Percentiles rank a stretch among this genome's conserved stretches.
Evolutionary conservation across 2,329 filamentous ascomycete species (phyloP).

Genomic region (Penicillium psychrosexuale): DNA sequence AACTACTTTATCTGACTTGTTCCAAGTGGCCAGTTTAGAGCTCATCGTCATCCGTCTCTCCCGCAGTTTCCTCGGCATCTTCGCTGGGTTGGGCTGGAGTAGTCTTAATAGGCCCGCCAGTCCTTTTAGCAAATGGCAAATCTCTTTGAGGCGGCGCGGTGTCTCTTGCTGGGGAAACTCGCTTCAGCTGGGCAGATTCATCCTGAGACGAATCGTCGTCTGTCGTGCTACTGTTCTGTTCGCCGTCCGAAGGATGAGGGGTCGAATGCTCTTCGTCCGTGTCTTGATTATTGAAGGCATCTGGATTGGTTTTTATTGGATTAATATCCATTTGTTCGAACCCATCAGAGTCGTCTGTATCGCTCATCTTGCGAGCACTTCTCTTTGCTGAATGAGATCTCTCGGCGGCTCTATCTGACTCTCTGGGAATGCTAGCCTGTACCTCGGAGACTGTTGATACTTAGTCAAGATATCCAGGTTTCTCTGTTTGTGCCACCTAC

Average conservation of each 20-base stretch:
- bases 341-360: constrained; percentile 31
- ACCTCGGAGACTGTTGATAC: constrained; percentile 27
- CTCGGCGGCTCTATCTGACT: constrained; percentile 11
- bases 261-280: constrained; percentile 28
- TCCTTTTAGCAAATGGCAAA: constrained; percentile 39
- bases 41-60: constrained; percentile 45
- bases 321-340: constrained; percentile 42
- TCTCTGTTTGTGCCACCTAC: constrained; percentile 20
- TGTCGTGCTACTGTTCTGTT: constrained; percentile 29
- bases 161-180: neutral
- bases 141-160: constrained; percentile 38
- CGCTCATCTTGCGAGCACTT: constrained; percentile 18
- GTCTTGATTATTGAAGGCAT: constrained; percentile 17
- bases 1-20: neutral
- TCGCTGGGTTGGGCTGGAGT: constrained; percentile 6
- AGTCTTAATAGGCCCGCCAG: constrained; percentile 3
- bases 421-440: constrained; percentile 16
- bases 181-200: neutral
- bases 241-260: constrained; percentile 35
- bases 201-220: constrained; percentile 26
- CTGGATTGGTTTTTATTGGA: constrained; percentile 10
- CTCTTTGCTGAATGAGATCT: constrained; percentile 28
- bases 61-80: constrained; percentile 27
- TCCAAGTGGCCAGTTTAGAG: constrained; percentile 22
- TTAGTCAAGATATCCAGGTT: neutral